Evolutionary conservation across 805 yeast species (phyloP), one percentile per base, ranked within the genome.

Genomic region (Candida hungchunana): DNA sequence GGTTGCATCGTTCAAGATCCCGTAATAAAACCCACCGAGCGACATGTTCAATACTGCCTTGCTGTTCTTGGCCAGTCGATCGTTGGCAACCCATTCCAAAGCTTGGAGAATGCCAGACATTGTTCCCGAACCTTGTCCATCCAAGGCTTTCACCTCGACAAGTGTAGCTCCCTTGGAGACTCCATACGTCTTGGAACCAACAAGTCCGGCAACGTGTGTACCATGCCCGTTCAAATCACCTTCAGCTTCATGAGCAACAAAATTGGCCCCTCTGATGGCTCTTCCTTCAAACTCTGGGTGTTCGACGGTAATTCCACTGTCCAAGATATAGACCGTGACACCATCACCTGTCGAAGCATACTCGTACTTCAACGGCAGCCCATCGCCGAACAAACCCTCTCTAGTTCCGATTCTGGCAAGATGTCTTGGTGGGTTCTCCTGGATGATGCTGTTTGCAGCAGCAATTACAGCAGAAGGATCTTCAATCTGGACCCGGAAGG

Each of bases 161-260:
- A 88, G 51, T 7, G 67, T 66, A n/a, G 73, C 75, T 23, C 73
- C 60, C 55, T 89, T 88, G 17, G 95, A 86, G 3, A 84, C 89
- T 6, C 97, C 97, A 62, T 66, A 88, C 2, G 79, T 75, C 35
- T 63, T 68, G 4, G 96, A 84, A 0, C 89, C 96, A 36, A 86
- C 72, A 9, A 86, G 64, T 3, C 96, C 96, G 0, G 96, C 95
- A 31, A 89, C 95, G 59, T 88, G 96, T 1, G 96, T 87, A 0
- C 96, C 97, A 58, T 88, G 97, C 0, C 96, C 96, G 46, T 79
- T 77, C 7, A 60, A 58, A 55, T 88, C 96, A 4, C 81, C 83
- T 4, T 21, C 28, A 10, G n/a, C 18, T 48, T 79, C 85, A 3
- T 21, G 28, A 0, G 64, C 63, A 1, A 84, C 77, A 39, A 76